A percentile compares a stretch with the other conserved stretches of the same genome.
Conservation (phyloP, 148 eudicot species). For the Chenopodium formosanum region DNA sequence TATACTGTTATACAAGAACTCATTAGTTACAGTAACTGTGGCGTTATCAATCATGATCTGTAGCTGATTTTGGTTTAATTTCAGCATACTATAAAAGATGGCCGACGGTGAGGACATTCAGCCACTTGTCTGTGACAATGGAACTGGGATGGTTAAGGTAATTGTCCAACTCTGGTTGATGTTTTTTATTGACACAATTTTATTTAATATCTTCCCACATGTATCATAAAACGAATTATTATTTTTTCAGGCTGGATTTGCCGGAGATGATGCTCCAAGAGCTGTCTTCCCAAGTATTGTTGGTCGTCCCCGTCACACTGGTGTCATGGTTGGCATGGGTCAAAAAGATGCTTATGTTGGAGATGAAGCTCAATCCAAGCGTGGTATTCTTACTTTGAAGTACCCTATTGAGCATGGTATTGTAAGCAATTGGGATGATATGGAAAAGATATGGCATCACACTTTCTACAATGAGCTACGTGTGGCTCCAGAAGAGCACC, state of each 20-base stretch:
- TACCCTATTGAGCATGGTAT: conserved; percentile 93
- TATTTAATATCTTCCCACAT: neutral
- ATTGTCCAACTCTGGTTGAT: neutral
- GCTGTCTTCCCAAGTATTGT: conserved; percentile 91
- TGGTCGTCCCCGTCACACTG: conserved; percentile 88
- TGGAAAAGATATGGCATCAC: conserved; percentile 96
- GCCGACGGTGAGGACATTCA: conserved; percentile 80
- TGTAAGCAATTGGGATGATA: conserved; percentile 93
- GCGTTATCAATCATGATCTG: no score
- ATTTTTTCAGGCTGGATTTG: conserved; percentile 79
- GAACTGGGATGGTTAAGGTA: conserved; percentile 90
- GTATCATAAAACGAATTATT: neutral
- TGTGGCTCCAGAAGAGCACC: conserved; percentile 94
- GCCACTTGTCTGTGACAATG: conserved; percentile 85
- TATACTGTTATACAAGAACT: neutral
- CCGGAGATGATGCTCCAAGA: conserved; percentile 90
- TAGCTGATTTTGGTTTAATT: conserved; percentile 8
- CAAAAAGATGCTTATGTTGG: conserved; percentile 89
- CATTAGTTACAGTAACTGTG: neutral
- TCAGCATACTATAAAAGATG: conserved; percentile 47
- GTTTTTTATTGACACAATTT: no score
- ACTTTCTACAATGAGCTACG: conserved; percentile 89
- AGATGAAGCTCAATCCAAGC: conserved; percentile 90
- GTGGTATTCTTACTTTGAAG: conserved; percentile 78
- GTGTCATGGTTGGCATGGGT: conserved; percentile 96